These are phyloP conservation scores for Fusarium dlaminii DNA, from an alignment of 2,329 filamentous ascomycete species.

Conservation along the genomic window DNA sequence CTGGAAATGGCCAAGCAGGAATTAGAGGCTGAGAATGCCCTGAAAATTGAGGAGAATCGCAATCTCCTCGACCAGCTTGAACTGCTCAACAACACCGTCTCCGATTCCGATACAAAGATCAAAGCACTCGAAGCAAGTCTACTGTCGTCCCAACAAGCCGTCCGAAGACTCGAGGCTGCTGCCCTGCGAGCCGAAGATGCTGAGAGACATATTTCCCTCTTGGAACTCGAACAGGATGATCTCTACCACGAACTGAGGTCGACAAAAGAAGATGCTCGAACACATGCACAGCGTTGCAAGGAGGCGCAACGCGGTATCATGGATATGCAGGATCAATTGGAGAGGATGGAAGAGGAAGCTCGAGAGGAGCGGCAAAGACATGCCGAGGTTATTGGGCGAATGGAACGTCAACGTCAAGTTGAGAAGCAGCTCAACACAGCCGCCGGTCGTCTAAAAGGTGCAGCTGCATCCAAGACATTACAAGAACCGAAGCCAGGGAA, in stretches of 20 bases:
- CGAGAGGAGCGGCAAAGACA: constrained; percentile 83
- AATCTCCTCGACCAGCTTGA: constrained; percentile 85
- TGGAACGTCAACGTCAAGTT: constrained; percentile 84
- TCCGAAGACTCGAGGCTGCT: constrained; percentile 78
- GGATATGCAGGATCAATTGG: constrained; percentile 86
- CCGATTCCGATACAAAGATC: constrained; percentile 82
- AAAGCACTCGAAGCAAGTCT: constrained; percentile 80
- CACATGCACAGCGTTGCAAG: constrained; percentile 84
- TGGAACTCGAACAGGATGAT: constrained; percentile 83
- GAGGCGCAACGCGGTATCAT: constrained; percentile 82
- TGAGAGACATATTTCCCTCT: constrained; percentile 79
- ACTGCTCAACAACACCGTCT: constrained; percentile 78
- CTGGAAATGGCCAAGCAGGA: constrained; percentile 79
- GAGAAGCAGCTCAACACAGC: constrained; percentile 84
- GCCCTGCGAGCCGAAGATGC: constrained; percentile 79
- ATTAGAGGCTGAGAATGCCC: constrained; percentile 80
- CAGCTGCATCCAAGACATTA: constrained; percentile 75
- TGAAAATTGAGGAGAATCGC: constrained; percentile 84
- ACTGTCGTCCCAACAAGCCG: constrained; percentile 78
- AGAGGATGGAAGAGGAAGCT: constrained; percentile 86
- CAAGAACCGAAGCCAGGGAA: constrained; percentile 66
- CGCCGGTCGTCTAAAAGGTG: constrained; percentile 81
- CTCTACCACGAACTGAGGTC: constrained; percentile 74
- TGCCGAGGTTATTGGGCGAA: constrained; percentile 79
- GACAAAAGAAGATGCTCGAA: constrained; percentile 78